A percentile compares a stretch with the other conserved stretches of the same genome.
Conservation (phyloP, 2,329 filamentous ascomycete genomes). For the Clonostachys solani region DNA sequence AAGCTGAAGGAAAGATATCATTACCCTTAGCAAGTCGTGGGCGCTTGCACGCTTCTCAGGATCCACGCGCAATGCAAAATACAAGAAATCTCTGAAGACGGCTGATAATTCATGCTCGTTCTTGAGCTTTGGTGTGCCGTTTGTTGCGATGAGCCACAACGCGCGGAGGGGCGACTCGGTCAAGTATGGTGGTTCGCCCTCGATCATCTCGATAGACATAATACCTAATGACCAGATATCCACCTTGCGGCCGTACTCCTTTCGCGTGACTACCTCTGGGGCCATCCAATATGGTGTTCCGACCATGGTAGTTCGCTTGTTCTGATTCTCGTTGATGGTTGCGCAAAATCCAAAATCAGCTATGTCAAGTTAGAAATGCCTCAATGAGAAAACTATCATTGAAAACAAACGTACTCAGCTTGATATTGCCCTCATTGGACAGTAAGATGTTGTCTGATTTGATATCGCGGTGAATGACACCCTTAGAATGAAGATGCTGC, state of each 20-base stretch:
- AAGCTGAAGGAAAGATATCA: conserved; percentile 22
- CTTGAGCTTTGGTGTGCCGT: conserved; percentile 92
- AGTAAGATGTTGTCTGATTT: conserved; percentile 98
- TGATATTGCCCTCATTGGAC: conserved; percentile 92
- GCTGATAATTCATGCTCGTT: conserved; percentile 78
- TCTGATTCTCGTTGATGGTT: conserved; percentile 94
- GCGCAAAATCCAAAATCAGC: conserved; percentile 98
- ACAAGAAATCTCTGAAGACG: conserved; percentile 86
- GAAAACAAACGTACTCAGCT: conserved; percentile 70
- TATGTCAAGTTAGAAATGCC: conserved; percentile 25
- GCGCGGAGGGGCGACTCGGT: conserved; percentile 92
- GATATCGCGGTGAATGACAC: conserved; percentile 97
- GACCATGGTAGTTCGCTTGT: conserved; percentile 98
- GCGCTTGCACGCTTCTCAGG: conserved; percentile 95
- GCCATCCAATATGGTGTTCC: conserved; percentile 99
- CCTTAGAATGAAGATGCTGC: conserved; percentile 94
- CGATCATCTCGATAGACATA: conserved; percentile 99
- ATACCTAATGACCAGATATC: conserved; percentile 99
- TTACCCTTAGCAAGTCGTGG: conserved; percentile 86
- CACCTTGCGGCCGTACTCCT: conserved; percentile 97
- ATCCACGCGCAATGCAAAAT: conserved; percentile 92
- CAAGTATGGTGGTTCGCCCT: conserved; percentile 94
- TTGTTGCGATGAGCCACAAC: conserved; percentile 93
- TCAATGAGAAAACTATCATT: background rate
- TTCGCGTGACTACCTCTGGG: conserved; percentile 92